Base-by-base conservation (phyloP, 768 basidiomycete genomes). In the Suillus spraguei region DNA sequence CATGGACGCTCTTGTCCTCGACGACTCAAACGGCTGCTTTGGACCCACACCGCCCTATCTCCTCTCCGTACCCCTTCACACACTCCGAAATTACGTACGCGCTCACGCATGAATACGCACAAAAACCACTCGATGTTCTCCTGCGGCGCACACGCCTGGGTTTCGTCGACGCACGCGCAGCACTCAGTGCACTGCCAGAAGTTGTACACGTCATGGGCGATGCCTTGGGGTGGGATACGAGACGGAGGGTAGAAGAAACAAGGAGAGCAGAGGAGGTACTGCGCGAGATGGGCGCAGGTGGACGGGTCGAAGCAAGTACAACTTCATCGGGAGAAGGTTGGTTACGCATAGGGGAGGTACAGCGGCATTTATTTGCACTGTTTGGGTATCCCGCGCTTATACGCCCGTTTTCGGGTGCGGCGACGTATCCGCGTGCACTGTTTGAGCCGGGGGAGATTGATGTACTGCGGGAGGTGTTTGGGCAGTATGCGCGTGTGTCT, bases 131-230 rank as follows among this genome's bases (percentile, higher is more conserved):
- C 63, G 97, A 99, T 76, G 91, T 99, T 68, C 87, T 99, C 71
- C 93, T 94, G 2, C 90, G 97, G 1, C 89, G 96, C 64, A 91
- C 92, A 11, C 90, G 97, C n/a, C 83, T 99, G 35, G 89, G 92
- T 9, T 99, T 98, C 85, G 87, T 99, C 68, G 95, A 97, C 74
- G 90, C 88, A 0, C 89, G 90, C 63, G 91, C 91, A 1, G 90
- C 97, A 0, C 83, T 96, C 38, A 87, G 90, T 35, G 87, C 90
- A 0, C 87, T 99, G 59, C 95, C 96, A 3, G 83, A 84, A 36
- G 89, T 99, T 56, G 88, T 97, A 65, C 92, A 94, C 63, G 91
- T 97, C 74, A 97, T 98, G 95, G 85, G 86, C 5, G 84, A 84
- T 17, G 95, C 98, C 72, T 83, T 96, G 7, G 80, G 82, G 14